Evolutionary conservation across 495 filamentous ascomycete species (phyloP).

Genomic region (Penicillium robsamsonii): DNA sequence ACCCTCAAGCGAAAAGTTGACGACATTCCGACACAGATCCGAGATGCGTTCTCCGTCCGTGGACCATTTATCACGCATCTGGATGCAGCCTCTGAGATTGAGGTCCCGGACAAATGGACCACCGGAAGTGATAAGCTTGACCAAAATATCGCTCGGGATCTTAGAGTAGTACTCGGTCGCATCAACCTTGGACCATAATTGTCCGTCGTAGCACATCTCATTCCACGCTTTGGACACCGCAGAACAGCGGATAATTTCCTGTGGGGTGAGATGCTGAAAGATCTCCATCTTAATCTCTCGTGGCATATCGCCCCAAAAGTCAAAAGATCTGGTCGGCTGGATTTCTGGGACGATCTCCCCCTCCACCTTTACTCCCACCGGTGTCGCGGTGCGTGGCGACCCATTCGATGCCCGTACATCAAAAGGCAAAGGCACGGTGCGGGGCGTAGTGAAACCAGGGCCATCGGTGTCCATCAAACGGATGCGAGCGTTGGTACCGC

Average conservation of each 20-base stretch:
- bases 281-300: constrained; percentile 77
- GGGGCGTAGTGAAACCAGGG: constrained; percentile 27
- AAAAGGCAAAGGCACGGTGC: constrained; percentile 58
- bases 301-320: constrained; percentile 80
- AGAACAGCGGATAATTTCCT: constrained; percentile 79
- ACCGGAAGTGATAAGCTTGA: constrained; percentile 79
- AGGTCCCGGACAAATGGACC: constrained; percentile 89
- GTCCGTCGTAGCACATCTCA: constrained; percentile 88
- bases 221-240: constrained; percentile 79
- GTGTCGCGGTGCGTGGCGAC: constrained; percentile 21
- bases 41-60: constrained; percentile 65
- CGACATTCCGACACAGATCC: constrained; percentile 78
- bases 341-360: constrained; percentile 23
- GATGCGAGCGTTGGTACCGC: constrained; percentile 48
- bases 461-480: constrained; percentile 47
- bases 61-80: constrained; percentile 76
- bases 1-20: constrained; percentile 83
- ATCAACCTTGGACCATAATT: constrained; percentile 85
- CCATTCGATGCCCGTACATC: constrained; percentile 56
- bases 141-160: constrained; percentile 78
- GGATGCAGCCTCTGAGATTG: constrained; percentile 75
- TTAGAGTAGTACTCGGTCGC: constrained; percentile 81
- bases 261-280: constrained; percentile 71
- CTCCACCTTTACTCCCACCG: constrained; percentile 36
- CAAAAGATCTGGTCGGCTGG: constrained; percentile 50